Evolutionary conservation across 2,329 filamentous ascomycete genomes (phyloP).

Genomic region (Seiridium cupressi): DNA sequence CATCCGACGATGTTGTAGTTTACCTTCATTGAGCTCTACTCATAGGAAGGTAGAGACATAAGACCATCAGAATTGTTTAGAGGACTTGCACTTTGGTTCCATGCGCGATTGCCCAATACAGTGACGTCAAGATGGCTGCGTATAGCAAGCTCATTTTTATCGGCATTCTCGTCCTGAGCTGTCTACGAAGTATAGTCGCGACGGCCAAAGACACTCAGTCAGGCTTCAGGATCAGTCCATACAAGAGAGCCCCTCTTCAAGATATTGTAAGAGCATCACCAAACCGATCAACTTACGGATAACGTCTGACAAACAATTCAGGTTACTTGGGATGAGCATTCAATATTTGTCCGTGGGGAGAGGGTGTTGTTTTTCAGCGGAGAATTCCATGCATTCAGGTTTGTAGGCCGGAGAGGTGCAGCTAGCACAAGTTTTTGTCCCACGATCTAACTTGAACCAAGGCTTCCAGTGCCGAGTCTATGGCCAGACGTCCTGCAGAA

Average conservation of each 20-base stretch:
- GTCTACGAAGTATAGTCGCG: neutral
- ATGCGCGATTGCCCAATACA: too few relatives aligned
- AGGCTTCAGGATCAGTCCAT: neutral
- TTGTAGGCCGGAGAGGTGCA: neutral
- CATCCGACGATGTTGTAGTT: too few relatives aligned
- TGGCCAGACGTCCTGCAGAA: slow-evolving; percentile 77
- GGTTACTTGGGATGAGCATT: slow-evolving; percentile 71
- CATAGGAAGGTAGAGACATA: too few relatives aligned
- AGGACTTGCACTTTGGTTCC: too few relatives aligned
- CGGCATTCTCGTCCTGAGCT: neutral
- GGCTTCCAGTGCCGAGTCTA: slow-evolving; percentile 40
- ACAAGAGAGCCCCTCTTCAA: neutral
- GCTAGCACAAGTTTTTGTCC: neutral
- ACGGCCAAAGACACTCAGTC: neutral
- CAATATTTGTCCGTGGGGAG: slow-evolving; percentile 68
- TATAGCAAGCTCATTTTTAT: neutral
- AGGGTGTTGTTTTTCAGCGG: slow-evolving; percentile 70
- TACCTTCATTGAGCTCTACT: too few relatives aligned
- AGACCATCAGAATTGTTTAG: too few relatives aligned
- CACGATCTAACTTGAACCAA: neutral
- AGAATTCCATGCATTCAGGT: slow-evolving; percentile 68
- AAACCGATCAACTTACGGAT: neutral
- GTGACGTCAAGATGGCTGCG: neutral
- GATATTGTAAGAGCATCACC: neutral
- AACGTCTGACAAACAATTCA: neutral